phyloP scores from a whole-genome alignment of 169 alveolate species.

The Eimeria praecox region DNA sequence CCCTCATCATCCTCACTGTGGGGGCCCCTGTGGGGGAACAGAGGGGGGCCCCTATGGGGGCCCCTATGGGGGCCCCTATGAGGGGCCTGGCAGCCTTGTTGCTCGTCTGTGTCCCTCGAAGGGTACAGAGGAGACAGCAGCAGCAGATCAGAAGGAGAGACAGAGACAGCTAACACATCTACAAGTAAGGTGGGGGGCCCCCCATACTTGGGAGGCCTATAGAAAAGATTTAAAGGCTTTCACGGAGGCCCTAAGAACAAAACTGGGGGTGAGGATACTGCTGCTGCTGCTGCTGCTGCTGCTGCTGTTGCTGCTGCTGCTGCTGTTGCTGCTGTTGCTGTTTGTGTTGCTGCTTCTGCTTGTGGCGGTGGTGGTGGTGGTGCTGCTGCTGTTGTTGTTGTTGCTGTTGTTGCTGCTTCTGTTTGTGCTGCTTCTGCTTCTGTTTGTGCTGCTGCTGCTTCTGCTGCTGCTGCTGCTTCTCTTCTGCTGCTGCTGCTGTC shows the following conservation, averaged over 20 bases:
- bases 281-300: neutral
- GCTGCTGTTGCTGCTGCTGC: neutral
- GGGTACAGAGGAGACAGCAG: conserved; percentile 1
- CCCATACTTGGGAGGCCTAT: conserved; percentile 8
- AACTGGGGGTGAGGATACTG: conserved; percentile 1
- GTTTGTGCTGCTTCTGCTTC: neutral
- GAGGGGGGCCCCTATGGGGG: neutral
- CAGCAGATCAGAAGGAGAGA: neutral
- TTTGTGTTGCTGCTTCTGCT: neutral
- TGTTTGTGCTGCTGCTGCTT: neutral
- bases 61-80: neutral
- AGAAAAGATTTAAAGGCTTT: neutral
- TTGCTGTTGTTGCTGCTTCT: neutral
- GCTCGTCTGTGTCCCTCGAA: neutral
- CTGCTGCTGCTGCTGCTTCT: neutral
- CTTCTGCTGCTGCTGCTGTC: neutral
- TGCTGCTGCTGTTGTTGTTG: neutral
- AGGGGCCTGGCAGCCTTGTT: conserved; percentile 3
- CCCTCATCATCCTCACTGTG: neutral
- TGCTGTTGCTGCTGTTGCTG: neutral
- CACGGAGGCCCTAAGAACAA: conserved; percentile 3
- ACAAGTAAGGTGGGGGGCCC: conserved; percentile 11
- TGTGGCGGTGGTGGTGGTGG: no score
- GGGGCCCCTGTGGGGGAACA: neutral
- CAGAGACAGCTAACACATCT: conserved; percentile 30